Evolutionary conservation across 331 rosid genomes (phyloP), one percentile per base, ranked within the genome.

Genomic region (Pyracantha coccinea): DNA sequence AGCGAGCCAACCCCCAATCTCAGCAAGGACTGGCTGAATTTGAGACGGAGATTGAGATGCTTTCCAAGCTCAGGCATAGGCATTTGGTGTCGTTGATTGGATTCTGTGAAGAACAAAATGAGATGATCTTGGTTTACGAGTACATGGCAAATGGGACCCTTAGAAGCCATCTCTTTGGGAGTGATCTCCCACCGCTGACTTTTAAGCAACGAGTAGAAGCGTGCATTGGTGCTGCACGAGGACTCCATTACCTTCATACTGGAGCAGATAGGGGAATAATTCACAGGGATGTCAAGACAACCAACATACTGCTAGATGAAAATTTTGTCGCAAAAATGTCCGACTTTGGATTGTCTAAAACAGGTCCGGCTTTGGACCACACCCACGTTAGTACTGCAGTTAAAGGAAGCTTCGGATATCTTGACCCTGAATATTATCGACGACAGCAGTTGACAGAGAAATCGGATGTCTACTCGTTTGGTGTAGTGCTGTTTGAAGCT

Each of bases 381-480:
- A 88, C 89, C 38, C 91, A 84, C 45, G 91, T 88, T 63, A 85
- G 86, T 12, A 88, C 91, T 54, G 78, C 79, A 20, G 91, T 88
- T 19, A 90, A 90, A 75, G 96, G 91, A 25, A 90, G 85, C 74
- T 88, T 88, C 10, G 93, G 93, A 14, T 90, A 86, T 59, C 83
- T 90, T 5, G 93, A 90, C 32, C 93, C 96, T 27, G 88, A 88
- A 77, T 90, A 90, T 64, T 88, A 81, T 38, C 79, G 86, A 72
- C 79, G 81, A 1, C 84, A 82, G 60, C 82, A 64, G 58, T 80
- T 90, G 72, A 90, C 89, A 28, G 88, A 86, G 73, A 90, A 90
- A 78, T 90, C 92, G 4, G 92, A 90, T 66, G 86, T 90, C 12
- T 88, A 88, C 75, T 90, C 96, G 3, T 88, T 90, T 80, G 91